Conservation (phyloP, 2,329 filamentous ascomycete species). For the Botrytis porri region DNA sequence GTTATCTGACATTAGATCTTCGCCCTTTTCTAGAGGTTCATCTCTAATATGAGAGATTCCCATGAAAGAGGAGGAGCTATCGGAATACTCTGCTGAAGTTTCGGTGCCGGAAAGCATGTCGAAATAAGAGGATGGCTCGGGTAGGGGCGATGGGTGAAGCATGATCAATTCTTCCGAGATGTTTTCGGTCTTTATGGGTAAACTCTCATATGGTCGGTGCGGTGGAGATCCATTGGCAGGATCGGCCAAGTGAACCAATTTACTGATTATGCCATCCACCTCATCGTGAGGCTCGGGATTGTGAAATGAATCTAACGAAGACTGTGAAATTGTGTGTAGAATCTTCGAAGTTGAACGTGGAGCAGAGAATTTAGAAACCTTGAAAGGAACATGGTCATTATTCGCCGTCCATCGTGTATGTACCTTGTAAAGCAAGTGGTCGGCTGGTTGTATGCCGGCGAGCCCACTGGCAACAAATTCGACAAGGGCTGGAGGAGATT, state of each 20-base stretch:
- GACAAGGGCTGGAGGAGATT: conserved; percentile 25
- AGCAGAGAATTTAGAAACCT: conserved; percentile 25
- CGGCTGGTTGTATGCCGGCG: conserved; percentile 59
- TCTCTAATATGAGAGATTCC: conserved; percentile 1
- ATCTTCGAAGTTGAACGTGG: conserved; percentile 20
- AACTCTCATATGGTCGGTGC: not conserved
- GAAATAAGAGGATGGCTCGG: conserved; percentile 12
- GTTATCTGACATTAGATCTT: not conserved
- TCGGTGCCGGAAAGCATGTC: not conserved
- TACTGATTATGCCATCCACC: conserved; percentile 17
- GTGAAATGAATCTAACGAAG: conserved; percentile 25
- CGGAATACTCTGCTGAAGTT: not conserved
- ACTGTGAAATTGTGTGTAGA: conserved; percentile 26
- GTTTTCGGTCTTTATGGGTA: not conserved
- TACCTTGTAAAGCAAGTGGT: conserved; percentile 59
- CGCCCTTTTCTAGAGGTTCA: not conserved
- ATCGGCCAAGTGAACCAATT: conserved; percentile 17
- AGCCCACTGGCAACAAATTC: conserved; percentile 57
- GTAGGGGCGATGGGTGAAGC: conserved; percentile 16
- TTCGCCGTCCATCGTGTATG: conserved; percentile 33
- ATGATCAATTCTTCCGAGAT: not conserved
- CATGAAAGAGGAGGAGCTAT: not conserved
- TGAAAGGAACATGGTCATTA: not conserved
- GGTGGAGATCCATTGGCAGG: not conserved
- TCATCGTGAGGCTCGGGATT: not conserved